Evolutionary conservation across 495 filamentous ascomycete genomes (phyloP).

Genomic region (Aspergillus asperescens): DNA sequence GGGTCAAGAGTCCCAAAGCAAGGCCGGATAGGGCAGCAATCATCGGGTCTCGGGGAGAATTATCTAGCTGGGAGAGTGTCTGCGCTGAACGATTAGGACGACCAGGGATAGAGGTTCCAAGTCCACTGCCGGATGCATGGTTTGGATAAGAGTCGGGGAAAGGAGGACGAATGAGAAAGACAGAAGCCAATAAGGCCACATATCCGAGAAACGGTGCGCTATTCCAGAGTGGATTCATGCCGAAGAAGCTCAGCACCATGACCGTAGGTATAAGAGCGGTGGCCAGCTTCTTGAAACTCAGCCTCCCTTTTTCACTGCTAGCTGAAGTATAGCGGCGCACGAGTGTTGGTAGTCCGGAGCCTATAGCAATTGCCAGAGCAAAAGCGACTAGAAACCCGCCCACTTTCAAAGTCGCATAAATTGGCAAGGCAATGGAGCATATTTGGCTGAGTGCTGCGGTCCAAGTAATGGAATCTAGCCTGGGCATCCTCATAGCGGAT

Average conservation of each 20-base stretch:
- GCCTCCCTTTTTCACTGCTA: constrained; percentile 14
- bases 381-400: constrained; percentile 52
- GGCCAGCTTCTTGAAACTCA: constrained; percentile 29
- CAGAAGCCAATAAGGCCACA: constrained; percentile 36
- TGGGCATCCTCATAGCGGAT: constrained; percentile 17
- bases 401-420: constrained; percentile 52
- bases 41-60: constrained; percentile 26
- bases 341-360: constrained; percentile 37
- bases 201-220: constrained; percentile 41
- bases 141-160: background rate
- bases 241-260: constrained; percentile 28
- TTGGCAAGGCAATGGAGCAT: constrained; percentile 45
- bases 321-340: constrained; percentile 9
- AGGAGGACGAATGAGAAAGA: constrained; percentile 25
- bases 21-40: constrained; percentile 28
- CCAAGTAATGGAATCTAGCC: constrained; percentile 14
- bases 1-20: constrained; percentile 18
- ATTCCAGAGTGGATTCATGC: constrained; percentile 33
- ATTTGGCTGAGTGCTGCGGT: constrained; percentile 23
- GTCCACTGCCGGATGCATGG: constrained; percentile 19
- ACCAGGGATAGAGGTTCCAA: constrained; percentile 22
- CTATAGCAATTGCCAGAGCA: constrained; percentile 41
- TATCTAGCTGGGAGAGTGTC: background rate
- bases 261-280: constrained; percentile 24
- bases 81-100: constrained; percentile 9